These are phyloP conservation scores for Cytospora mali DNA, from an alignment of 2,329 filamentous ascomycete genomes.

Conservation along the genomic window DNA sequence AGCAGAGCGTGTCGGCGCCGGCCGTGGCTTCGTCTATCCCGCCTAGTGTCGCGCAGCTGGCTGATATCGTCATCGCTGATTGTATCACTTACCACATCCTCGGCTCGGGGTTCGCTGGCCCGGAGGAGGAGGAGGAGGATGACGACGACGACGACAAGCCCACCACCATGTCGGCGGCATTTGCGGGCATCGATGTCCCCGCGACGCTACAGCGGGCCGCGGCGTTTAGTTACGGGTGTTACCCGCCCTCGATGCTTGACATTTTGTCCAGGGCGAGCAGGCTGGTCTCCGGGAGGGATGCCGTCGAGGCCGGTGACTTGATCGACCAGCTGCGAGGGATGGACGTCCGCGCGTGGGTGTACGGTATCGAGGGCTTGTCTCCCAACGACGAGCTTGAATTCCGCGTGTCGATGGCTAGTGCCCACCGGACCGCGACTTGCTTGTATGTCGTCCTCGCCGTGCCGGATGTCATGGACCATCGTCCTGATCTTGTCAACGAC, in stretches of 20 bases:
- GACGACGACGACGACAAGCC: constrained; percentile 26
- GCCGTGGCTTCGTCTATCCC: background rate
- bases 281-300: constrained; percentile 37
- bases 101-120: constrained; percentile 46
- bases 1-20: constrained; percentile 32
- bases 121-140: constrained; percentile 5
- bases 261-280: constrained; percentile 47
- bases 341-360: constrained; percentile 47
- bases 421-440: constrained; percentile 48
- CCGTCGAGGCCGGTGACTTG: constrained; percentile 39
- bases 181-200: constrained; percentile 42
- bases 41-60: constrained; percentile 39
- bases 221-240: constrained; percentile 51
- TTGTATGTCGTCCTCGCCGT: constrained; percentile 49
- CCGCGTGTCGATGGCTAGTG: constrained; percentile 45
- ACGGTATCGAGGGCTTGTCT: constrained; percentile 39
- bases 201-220: constrained; percentile 44
- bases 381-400: constrained; percentile 41
- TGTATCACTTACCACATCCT: constrained; percentile 54
- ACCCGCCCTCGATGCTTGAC: constrained; percentile 47
- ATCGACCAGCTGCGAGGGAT: constrained; percentile 43
- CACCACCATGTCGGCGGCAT: constrained; percentile 37
- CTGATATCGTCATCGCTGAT: constrained; percentile 51
- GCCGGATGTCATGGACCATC: constrained; percentile 24
- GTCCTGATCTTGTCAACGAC: background rate